A percentile compares a stretch with the other conserved stretches of the same genome.
phyloP scores from a whole-genome alignment of 2,329 filamentous ascomycete genomes.

The Ramularia endophylla region DNA sequence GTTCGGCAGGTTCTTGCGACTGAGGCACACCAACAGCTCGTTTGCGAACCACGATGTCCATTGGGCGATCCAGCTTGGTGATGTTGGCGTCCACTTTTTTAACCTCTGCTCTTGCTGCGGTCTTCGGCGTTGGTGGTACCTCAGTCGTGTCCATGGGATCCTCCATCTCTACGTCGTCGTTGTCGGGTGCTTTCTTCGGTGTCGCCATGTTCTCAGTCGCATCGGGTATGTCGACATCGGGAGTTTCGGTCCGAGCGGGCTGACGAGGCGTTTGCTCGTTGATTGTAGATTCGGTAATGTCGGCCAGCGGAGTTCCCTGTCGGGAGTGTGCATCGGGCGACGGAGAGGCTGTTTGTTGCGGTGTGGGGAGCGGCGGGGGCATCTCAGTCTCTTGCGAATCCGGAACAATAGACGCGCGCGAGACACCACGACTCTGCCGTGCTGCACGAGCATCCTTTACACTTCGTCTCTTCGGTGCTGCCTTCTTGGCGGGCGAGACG shows the following conservation, averaged over 20 bases:
- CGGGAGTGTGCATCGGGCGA: constrained; percentile 27
- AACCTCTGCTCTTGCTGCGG: constrained; percentile 35
- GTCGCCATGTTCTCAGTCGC: constrained; percentile 17
- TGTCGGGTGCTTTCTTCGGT: constrained; percentile 13
- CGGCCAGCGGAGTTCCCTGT: constrained; percentile 58
- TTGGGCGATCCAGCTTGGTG: constrained; percentile 75
- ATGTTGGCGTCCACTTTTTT: constrained; percentile 72
- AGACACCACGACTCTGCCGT: constrained; percentile 32
- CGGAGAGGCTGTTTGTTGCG: constrained; percentile 39
- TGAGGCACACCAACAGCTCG: constrained; percentile 60
- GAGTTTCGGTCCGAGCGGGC: constrained; percentile 12
- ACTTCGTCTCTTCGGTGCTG: constrained; percentile 60
- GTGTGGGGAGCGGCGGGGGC: constrained; percentile 41
- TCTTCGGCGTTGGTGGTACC: constrained; percentile 9
- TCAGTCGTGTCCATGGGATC: constrained; percentile 38
- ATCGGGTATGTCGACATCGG: constrained; percentile 16
- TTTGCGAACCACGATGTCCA: constrained; percentile 90
- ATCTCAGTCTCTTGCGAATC: constrained; percentile 31
- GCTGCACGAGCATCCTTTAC: constrained; percentile 47
- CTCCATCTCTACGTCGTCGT: constrained; percentile 25
- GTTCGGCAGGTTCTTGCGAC: constrained; percentile 66
- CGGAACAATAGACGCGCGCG: constrained; percentile 35
- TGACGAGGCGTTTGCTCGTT: constrained; percentile 53
- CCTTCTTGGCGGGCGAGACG: constrained; percentile 51
- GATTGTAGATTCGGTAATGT: constrained; percentile 63